phyloP scores from a whole-genome alignment of 2,329 filamentous ascomycete species.

The Trichophyton mentagrophytes region DNA sequence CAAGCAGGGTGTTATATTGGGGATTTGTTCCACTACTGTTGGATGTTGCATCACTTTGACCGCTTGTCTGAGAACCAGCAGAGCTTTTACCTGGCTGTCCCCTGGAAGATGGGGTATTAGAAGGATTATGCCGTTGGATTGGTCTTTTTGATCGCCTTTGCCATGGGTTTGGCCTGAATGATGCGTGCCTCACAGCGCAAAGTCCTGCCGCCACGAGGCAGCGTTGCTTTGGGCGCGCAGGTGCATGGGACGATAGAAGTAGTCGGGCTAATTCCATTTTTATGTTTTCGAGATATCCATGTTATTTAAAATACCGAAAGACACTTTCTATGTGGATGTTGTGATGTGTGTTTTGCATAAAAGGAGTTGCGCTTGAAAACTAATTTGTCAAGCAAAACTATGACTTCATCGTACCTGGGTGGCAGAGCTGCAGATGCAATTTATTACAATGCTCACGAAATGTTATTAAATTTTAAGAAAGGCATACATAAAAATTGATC shows the following conservation, averaged over 20 bases:
- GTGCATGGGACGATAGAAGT: background rate
- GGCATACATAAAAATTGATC: too few relatives aligned
- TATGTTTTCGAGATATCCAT: background rate
- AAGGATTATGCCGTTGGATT: background rate
- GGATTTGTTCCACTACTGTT: slow-evolving; percentile 34
- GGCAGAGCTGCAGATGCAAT: too few relatives aligned
- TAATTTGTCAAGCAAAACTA: background rate
- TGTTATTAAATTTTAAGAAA: background rate
- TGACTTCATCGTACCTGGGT: background rate
- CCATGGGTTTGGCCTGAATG: slow-evolving; percentile 7
- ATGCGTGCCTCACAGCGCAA: background rate
- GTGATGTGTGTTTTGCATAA: too few relatives aligned
- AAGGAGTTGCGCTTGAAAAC: too few relatives aligned
- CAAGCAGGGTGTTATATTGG: slow-evolving; percentile 40
- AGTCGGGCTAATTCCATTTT: background rate
- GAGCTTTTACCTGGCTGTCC: background rate
- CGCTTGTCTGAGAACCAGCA: background rate
- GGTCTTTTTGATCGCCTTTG: background rate
- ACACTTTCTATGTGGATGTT: background rate
- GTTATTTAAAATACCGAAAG: background rate
- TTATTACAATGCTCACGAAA: too few relatives aligned
- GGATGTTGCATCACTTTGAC: slow-evolving; percentile 11
- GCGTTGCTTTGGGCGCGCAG: background rate
- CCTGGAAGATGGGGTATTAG: background rate
- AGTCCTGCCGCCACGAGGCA: background rate